These are phyloP conservation scores for Ilyonectria destructans DNA, from an alignment of 2,329 filamentous ascomycete genomes.

Conservation along the genomic window DNA sequence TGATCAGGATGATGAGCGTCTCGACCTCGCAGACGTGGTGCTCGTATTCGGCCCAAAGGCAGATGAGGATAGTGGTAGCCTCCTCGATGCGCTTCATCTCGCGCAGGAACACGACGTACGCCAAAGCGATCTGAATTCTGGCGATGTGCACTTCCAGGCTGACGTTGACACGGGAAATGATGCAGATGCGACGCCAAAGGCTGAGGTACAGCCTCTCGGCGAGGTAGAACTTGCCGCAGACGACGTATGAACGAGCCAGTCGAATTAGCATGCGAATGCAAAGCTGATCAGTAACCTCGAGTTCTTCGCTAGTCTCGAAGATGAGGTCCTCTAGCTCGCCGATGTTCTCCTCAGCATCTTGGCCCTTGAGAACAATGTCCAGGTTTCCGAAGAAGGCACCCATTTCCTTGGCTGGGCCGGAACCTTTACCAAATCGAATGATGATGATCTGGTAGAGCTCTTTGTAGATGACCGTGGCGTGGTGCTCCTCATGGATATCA, in stretches of 20 bases:
- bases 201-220: constrained; percentile 59
- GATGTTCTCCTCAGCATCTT: constrained; percentile 46
- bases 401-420: constrained; percentile 49
- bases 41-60: constrained; percentile 60
- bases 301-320: constrained; percentile 55
- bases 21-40: constrained; percentile 53
- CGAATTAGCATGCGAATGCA: constrained; percentile 55
- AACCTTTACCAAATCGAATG: constrained; percentile 52
- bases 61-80: constrained; percentile 58
- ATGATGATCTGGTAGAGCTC: constrained; percentile 55
- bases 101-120: constrained; percentile 56
- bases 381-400: constrained; percentile 53
- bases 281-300: constrained; percentile 53
- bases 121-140: constrained; percentile 58
- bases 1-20: constrained; percentile 54
- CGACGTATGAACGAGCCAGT: constrained; percentile 55
- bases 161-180: constrained; percentile 49
- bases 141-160: constrained; percentile 55
- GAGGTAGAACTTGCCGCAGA: constrained; percentile 51
- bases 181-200: constrained; percentile 58
- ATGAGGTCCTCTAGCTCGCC: constrained; percentile 54
- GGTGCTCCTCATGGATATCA: constrained; percentile 54
- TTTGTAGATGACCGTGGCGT: constrained; percentile 52
- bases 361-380: constrained; percentile 53
- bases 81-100: constrained; percentile 54